Evolutionary conservation across 495 filamentous ascomycete genomes (phyloP).

Genomic region (Trypethelium eluteriae): DNA sequence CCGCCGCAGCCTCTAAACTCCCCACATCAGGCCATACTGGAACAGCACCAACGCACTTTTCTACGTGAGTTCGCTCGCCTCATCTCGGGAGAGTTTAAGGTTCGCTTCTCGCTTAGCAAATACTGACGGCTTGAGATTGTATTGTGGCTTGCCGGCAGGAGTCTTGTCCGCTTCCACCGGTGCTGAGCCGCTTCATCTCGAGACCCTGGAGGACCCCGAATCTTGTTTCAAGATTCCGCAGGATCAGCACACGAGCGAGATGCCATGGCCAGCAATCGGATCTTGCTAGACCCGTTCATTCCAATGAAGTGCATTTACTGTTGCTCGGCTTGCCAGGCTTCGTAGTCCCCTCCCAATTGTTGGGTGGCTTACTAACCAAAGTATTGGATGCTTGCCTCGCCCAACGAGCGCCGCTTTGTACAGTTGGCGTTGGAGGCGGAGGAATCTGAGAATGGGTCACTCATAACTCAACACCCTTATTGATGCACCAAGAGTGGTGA

Average conservation of each 20-base stretch:
- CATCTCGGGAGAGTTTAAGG: background rate
- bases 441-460: background rate
- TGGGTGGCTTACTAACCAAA: background rate
- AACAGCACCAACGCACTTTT: background rate
- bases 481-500: background rate
- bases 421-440: constrained; percentile 1
- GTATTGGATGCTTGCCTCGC: background rate
- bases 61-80: background rate
- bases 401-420: background rate
- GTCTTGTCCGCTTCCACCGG: background rate
- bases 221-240: constrained; percentile 6
- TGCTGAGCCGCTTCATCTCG: background rate
- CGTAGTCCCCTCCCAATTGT: background rate
- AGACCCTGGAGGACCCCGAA: background rate
- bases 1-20: background rate
- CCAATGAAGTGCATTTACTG: background rate
- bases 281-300: background rate
- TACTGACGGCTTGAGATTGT: background rate
- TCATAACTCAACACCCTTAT: background rate
- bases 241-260: background rate
- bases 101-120: background rate
- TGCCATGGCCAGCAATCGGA: background rate
- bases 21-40: background rate
- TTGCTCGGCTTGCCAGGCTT: background rate
- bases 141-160: background rate